Base-by-base conservation (phyloP, 73 alveolate genomes). In the Paraurostyla sp. region DNA sequence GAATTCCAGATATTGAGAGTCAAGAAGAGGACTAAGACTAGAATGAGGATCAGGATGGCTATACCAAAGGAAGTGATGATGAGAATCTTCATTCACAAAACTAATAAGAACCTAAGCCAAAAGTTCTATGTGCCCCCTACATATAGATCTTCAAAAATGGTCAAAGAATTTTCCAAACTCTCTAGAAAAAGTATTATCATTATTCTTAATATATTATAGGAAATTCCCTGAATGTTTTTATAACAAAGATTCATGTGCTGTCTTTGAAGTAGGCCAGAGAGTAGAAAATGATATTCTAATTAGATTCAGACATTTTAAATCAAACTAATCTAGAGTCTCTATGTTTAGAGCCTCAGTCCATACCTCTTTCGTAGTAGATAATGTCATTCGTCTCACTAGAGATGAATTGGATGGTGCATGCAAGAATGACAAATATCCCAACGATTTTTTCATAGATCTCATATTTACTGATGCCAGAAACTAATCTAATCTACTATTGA, bases 271-370 rank as follows among this genome's bases (percentile, higher is more conserved):
- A 11, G 87, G 88, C 22, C 32, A 48, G 18, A 65, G 83, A 50
- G 76, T 85, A 13, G 76, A 68, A 42, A 59, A 59, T 20, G 93
- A 85, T 42, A 36, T 85, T 32, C 56, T 85, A 30, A 11, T 85
- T n/a, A 68, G 93, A 42, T 71, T 62, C 33, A 1, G 93, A n/a
- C 93, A 85, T 32, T 85, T 85, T 30, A 73, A 33, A 18, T 63
- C 65, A 3, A 42, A 85, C 9, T 25, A 68, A 27, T 11, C 51
- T 3, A 36, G 88, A 27, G 48, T 85, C 13, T 69, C 88, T 0
- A 68, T 85, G 88, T 85, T 85, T 48, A 68, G 93, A 85, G 63
- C 93, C 9, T 25, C 80, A 0, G 65, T 68, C 35, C 93, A 85
- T 33, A 71, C 93, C 56, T 30, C 76, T n/a, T 85, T 85, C 52